Conservation (phyloP, 495 filamentous ascomycete genomes). For the Friedmanniomyces simplex region DNA sequence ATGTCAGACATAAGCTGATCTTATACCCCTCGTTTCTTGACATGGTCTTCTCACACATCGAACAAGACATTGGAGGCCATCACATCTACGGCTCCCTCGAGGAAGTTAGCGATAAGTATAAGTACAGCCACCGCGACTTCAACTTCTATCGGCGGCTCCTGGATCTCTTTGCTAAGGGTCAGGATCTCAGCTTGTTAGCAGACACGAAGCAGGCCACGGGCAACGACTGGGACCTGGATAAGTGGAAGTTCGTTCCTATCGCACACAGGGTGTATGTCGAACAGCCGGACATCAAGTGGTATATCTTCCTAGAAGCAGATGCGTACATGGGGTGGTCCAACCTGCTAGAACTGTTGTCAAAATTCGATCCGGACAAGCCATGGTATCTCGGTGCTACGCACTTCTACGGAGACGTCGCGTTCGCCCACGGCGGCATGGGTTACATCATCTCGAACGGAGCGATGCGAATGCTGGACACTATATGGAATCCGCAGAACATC, state of each 20-base stretch:
- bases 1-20: too few species aligned
- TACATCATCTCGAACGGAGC: slow-evolving; percentile 41
- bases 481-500: not conserved
- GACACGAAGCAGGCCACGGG: slow-evolving; percentile 22
- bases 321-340: slow-evolving; percentile 53
- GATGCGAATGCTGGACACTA: slow-evolving; percentile 22
- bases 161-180: slow-evolving; percentile 49
- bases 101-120: slow-evolving; percentile 32
- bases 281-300: slow-evolving; percentile 44
- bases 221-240: slow-evolving; percentile 54
- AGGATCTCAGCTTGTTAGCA: slow-evolving; percentile 57
- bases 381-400: slow-evolving; percentile 43
- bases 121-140: slow-evolving; percentile 37
- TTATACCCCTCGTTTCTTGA: slow-evolving; percentile 2
- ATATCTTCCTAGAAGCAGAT: slow-evolving; percentile 58
- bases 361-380: slow-evolving; percentile 37
- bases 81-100: slow-evolving; percentile 40
- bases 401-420: slow-evolving; percentile 32
- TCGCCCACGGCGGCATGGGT: slow-evolving; percentile 47
- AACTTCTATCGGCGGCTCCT: slow-evolving; percentile 43
- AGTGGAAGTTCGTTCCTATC: slow-evolving; percentile 63
- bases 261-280: slow-evolving; percentile 38
- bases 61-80: slow-evolving; percentile 37
- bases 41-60: slow-evolving; percentile 46
- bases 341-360: slow-evolving; percentile 43